Conservation (phyloP, 306 rosid species). For the Luffa acutangula region DNA sequence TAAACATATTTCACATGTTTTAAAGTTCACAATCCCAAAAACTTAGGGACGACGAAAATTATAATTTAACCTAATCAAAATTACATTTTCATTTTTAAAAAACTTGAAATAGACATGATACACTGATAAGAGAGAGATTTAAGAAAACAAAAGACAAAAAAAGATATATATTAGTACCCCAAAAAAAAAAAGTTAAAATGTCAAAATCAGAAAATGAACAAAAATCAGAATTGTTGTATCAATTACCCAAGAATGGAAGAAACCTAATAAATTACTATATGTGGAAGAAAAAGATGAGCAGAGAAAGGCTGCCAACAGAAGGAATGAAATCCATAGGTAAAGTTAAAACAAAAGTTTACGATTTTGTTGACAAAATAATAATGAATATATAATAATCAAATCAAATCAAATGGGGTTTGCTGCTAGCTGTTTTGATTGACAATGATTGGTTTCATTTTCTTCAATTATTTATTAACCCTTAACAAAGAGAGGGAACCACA, state of each 20-base stretch:
- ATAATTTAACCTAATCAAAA: too few relatives aligned
- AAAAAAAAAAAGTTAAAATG: not conserved
- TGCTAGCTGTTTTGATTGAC: constrained; percentile 6
- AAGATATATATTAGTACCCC: not conserved
- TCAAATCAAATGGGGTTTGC: not conserved
- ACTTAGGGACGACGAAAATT: too few relatives aligned
- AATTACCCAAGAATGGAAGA: not conserved
- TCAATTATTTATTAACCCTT: not conserved
- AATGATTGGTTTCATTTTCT: constrained; percentile 1
- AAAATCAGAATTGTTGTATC: not conserved
- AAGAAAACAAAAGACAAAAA: not conserved
- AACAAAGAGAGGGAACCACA: not conserved
- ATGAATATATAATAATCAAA: not conserved
- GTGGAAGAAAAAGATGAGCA: not conserved
- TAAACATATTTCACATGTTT: too few relatives aligned
- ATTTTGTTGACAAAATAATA: not conserved
- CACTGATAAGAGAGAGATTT: not conserved
- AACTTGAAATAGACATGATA: too few relatives aligned
- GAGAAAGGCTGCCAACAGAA: not conserved
- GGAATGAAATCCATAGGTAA: not conserved
- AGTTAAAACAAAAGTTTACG: not conserved
- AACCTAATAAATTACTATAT: not conserved
- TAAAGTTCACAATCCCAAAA: too few relatives aligned
- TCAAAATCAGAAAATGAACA: not conserved
- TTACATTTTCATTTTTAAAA: not conserved